Evolutionary conservation across 2,329 filamentous ascomycete species (phyloP).

Genomic region (Cladosporium sp.): DNA sequence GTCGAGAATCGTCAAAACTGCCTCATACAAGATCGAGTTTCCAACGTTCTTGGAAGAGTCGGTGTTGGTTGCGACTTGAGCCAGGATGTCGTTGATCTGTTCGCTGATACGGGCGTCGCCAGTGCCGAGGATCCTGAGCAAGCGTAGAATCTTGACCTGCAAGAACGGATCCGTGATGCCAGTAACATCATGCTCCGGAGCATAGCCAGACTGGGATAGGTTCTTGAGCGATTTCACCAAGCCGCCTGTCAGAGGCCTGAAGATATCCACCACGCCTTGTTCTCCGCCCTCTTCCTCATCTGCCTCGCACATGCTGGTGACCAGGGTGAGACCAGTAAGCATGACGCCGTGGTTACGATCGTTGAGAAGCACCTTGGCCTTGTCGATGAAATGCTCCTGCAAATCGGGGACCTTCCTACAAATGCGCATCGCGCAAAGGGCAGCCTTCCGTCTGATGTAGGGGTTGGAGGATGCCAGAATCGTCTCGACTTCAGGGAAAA

Average conservation of each 20-base stretch:
- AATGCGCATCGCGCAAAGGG: slow-evolving; percentile 98
- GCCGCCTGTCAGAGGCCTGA: slow-evolving; percentile 77
- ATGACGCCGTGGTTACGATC: slow-evolving; percentile 96
- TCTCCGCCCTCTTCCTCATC: slow-evolving; percentile 92
- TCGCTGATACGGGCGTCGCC: slow-evolving; percentile 87
- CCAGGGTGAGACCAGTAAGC: slow-evolving; percentile 85
- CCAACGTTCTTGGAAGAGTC: slow-evolving; percentile 98
- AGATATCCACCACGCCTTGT: slow-evolving; percentile 84
- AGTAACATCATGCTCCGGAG: slow-evolving; percentile 96
- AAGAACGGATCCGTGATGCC: slow-evolving; percentile 97
- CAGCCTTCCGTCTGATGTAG: slow-evolving; percentile 96
- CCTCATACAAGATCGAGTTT: slow-evolving; percentile 96
- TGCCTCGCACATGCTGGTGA: slow-evolving; percentile 88
- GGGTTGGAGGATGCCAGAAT: slow-evolving; percentile 91
- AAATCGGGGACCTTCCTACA: slow-evolving; percentile 96
- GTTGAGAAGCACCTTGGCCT: slow-evolving; percentile 79
- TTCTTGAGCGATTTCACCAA: slow-evolving; percentile 89
- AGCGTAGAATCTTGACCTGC: slow-evolving; percentile 89
- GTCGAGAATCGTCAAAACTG: slow-evolving; percentile 93
- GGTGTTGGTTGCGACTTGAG: slow-evolving; percentile 89
- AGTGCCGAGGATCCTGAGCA: slow-evolving; percentile 80
- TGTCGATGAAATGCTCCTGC: slow-evolving; percentile 95
- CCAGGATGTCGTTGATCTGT: slow-evolving; percentile 97
- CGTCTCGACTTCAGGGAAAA: slow-evolving; percentile 93
- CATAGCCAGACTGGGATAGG: slow-evolving; percentile 90